phyloP scores from a whole-genome alignment of 164 flowering plant species.

The Tetracentron sinense region DNA sequence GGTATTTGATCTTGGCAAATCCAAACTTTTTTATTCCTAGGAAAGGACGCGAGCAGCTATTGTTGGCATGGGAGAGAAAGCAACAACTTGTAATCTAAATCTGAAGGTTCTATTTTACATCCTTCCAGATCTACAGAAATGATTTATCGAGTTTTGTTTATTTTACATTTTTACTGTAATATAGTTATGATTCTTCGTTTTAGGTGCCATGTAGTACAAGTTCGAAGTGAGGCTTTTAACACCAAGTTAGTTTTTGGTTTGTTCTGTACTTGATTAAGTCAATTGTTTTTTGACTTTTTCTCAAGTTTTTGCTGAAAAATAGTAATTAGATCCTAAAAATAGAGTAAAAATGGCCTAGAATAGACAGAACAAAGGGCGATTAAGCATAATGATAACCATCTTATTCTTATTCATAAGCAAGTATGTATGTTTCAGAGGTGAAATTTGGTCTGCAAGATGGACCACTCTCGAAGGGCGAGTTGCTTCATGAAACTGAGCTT shows the following conservation, averaged over 20 bases:
- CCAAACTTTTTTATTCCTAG: slow-evolving; percentile 33
- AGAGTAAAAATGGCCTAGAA: neutral
- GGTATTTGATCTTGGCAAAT: neutral
- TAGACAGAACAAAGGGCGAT: neutral
- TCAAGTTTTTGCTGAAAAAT: no score
- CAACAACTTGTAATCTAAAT: slow-evolving; percentile 70
- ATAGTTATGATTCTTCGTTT: neutral
- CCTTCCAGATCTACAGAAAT: slow-evolving; percentile 4
- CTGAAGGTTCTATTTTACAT: slow-evolving; percentile 57
- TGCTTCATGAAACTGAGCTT: neutral
- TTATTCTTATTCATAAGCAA: neutral
- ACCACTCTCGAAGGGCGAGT: no score
- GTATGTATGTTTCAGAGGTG: neutral
- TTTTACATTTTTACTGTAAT: neutral
- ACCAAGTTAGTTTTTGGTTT: neutral
- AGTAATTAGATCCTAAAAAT: no score
- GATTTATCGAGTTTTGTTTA: neutral
- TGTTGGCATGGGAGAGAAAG: slow-evolving; percentile 98
- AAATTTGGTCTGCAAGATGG: neutral
- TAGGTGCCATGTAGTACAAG: neutral
- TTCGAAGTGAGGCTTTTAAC: neutral
- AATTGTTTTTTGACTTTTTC: neutral
- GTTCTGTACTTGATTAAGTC: neutral
- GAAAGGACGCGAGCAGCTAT: slow-evolving; percentile 53
- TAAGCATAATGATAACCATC: neutral